A percentile compares a stretch with the other conserved stretches of the same genome.
phyloP scores from a whole-genome alignment of 495 filamentous ascomycete genomes.

The Astrothelium subdiscretum region DNA sequence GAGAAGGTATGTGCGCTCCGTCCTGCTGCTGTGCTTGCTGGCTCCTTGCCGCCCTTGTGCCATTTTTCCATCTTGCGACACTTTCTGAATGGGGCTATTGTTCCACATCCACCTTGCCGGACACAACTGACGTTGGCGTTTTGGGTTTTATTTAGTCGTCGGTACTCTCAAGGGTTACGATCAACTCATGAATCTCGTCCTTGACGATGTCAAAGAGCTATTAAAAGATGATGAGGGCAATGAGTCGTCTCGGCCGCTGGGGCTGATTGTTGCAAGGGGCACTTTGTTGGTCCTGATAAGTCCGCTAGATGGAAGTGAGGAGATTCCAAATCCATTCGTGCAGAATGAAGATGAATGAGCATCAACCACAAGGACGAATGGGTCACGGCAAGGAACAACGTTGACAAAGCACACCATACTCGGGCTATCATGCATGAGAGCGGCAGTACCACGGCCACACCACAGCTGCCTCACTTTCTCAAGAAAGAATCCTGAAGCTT shows the following conservation, averaged over 20 bases:
- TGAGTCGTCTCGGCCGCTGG: constrained; percentile 68
- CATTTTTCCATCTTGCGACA: neutral
- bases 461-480: no score
- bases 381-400: neutral
- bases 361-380: no score
- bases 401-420: neutral
- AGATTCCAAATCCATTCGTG: constrained; percentile 88
- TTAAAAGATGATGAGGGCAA: constrained; percentile 90
- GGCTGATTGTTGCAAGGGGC: constrained; percentile 83
- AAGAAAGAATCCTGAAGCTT: no score
- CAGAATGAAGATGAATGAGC: constrained; percentile 46
- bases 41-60: neutral
- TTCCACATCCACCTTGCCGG: neutral
- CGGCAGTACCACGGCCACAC: no score
- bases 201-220: constrained; percentile 86
- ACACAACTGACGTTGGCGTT: constrained; percentile 2
- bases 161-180: constrained; percentile 91
- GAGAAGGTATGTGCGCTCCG: constrained; percentile 56
- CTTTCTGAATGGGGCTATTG: neutral
- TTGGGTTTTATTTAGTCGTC: constrained; percentile 44
- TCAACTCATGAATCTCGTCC: constrained; percentile 91
- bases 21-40: neutral
- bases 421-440: neutral
- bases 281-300: constrained; percentile 87
- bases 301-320: constrained; percentile 85